These are phyloP conservation scores for Penicillium canariense DNA, from an alignment of 495 filamentous ascomycete genomes.

Conservation along the genomic window DNA sequence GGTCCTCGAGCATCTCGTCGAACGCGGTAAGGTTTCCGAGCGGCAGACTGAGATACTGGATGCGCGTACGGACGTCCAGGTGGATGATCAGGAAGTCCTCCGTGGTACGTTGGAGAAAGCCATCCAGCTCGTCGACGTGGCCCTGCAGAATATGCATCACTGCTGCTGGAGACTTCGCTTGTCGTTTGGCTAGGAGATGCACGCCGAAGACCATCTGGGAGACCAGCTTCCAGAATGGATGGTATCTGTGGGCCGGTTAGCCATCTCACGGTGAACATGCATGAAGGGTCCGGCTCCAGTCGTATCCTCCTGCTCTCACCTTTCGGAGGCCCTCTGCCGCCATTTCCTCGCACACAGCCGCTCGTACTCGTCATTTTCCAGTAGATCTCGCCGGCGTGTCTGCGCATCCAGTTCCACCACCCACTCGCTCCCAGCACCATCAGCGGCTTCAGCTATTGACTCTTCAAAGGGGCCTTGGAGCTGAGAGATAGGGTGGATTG, in stretches of 20 bases:
- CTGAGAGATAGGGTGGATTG: constrained; percentile 60
- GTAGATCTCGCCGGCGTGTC: constrained; percentile 62
- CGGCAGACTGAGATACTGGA: constrained; percentile 76
- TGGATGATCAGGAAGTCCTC: constrained; percentile 85
- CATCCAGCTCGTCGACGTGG: constrained; percentile 92
- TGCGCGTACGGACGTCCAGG: constrained; percentile 68
- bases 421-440: constrained; percentile 45
- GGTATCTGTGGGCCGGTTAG: constrained; percentile 46
- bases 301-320: too few relatives aligned
- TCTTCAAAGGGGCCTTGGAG: constrained; percentile 95
- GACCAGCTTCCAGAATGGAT: constrained; percentile 86
- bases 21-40: constrained; percentile 81
- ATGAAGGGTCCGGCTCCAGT: too few relatives aligned
- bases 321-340: constrained; percentile 64
- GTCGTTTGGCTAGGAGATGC: constrained; percentile 77
- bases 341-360: constrained; percentile 68
- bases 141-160: constrained; percentile 86
- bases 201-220: constrained; percentile 94
- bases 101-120: constrained; percentile 77
- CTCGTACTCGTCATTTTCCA: constrained; percentile 64
- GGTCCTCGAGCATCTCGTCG: constrained; percentile 83
- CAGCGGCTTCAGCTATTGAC: constrained; percentile 71
- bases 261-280: not conserved
- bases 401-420: constrained; percentile 61
- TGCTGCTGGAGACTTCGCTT: constrained; percentile 83